phyloP scores from a whole-genome alignment of 2,329 filamentous ascomycete species.

The Ceratocystis variospora region DNA sequence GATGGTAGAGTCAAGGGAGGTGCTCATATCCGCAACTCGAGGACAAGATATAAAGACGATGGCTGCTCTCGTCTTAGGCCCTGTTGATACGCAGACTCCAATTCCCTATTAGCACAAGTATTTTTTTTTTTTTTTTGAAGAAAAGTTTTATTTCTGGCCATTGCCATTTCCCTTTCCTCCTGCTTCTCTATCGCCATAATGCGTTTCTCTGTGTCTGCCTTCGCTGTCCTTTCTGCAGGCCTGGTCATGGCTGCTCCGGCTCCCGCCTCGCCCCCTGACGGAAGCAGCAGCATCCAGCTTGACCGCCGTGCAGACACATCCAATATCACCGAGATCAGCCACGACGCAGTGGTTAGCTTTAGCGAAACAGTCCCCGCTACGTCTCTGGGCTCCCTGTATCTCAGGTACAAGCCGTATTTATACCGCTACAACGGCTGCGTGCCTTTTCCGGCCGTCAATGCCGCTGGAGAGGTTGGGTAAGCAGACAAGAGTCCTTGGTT shows the following conservation, averaged over 20 bases:
- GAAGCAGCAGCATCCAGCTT: conserved; percentile 1
- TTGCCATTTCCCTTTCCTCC: neutral
- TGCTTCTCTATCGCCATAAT: conserved; percentile 3
- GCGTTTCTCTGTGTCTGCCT: conserved; percentile 3
- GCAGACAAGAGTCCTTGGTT: conserved; percentile 17
- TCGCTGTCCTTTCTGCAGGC: conserved; percentile 6
- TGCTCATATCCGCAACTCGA: neutral
- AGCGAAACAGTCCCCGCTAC: conserved; percentile 25
- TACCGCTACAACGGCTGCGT: conserved; percentile 44
- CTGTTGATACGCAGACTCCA: neutral
- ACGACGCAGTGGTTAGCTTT: conserved; percentile 27
- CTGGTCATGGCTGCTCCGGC: conserved; percentile 9
- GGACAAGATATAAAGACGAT: neutral
- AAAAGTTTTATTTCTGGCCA: neutral
- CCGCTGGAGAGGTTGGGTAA: conserved; percentile 42
- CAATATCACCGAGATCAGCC: conserved; percentile 22
- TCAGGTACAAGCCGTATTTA: conserved; percentile 28
- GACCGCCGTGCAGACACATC: conserved; percentile 15
- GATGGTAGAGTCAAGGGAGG: neutral
- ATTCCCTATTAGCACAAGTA: neutral
- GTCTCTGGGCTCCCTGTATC: conserved; percentile 24
- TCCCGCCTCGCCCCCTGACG: neutral
- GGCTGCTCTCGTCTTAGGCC: neutral
- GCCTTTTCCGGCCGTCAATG: conserved; percentile 48
- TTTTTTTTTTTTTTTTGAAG: neutral